Conservation (phyloP, 805 yeast species). For the Suhomyces prunicola region DNA sequence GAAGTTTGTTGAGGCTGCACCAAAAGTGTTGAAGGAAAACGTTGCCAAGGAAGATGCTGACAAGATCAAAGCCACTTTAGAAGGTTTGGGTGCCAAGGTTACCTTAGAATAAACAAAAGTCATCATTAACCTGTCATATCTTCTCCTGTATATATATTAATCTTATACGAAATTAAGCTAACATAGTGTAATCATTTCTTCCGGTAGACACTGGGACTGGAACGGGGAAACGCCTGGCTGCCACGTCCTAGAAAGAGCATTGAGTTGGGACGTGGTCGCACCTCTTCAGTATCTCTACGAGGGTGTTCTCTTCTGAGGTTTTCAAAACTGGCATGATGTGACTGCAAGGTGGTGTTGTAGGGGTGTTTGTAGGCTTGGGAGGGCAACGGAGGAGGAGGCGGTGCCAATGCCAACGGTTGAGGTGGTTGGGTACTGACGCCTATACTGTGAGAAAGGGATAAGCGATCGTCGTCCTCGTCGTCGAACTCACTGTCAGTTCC, state of each 20-base stretch:
- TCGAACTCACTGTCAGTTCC: conserved; percentile 11
- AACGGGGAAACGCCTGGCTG: background rate
- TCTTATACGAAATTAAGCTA: background rate
- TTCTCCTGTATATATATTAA: conserved; percentile 6
- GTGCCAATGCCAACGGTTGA: background rate
- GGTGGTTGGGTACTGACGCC: background rate
- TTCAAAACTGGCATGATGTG: background rate
- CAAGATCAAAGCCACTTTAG: conserved; percentile 88
- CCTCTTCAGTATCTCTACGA: background rate
- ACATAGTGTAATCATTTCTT: background rate
- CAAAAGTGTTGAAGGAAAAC: conserved; percentile 91
- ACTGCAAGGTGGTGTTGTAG: background rate
- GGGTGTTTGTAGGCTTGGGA: background rate
- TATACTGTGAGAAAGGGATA: background rate
- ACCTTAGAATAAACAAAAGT: conserved; percentile 59
- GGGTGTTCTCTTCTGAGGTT: background rate
- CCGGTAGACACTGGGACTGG: background rate
- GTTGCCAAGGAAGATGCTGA: conserved; percentile 98
- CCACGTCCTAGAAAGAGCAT: conserved; percentile 2
- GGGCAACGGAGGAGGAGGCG: background rate
- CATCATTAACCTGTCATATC: background rate
- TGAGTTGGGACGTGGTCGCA: conserved; percentile 3
- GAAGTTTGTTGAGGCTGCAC: conserved; percentile 97
- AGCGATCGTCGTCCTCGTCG: conserved; percentile 7
- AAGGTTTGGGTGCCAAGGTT: conserved; percentile 93